phyloP scores from a whole-genome alignment of 2,329 filamentous ascomycete species.

The Mycosphaerella arachidis region DNA sequence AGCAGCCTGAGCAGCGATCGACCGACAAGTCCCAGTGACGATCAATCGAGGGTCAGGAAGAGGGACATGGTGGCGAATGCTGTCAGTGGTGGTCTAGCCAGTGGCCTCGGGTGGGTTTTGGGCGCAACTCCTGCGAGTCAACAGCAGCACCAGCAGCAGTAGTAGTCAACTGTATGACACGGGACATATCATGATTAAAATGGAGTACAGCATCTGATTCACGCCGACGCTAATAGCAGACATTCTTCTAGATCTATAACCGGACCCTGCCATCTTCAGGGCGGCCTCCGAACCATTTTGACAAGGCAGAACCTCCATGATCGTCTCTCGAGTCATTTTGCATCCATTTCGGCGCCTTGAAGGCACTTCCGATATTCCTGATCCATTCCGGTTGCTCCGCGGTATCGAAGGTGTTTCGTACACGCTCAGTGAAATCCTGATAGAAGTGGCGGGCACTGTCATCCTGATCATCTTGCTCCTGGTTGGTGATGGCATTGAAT shows the following conservation, averaged over 20 bases:
- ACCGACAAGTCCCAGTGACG: slow-evolving; percentile 22
- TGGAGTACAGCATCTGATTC: background rate
- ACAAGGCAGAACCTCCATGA: slow-evolving; percentile 22
- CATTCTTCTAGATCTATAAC: slow-evolving; percentile 17
- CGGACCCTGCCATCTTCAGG: slow-evolving; percentile 29
- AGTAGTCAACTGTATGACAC: background rate
- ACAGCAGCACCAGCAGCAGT: slow-evolving; percentile 8
- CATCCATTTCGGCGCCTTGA: slow-evolving; percentile 81
- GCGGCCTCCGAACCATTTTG: slow-evolving; percentile 33
- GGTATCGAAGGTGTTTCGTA: slow-evolving; percentile 88
- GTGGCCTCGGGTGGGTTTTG: slow-evolving; percentile 61
- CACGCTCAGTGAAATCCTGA: slow-evolving; percentile 72
- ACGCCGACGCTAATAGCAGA: slow-evolving; percentile 10
- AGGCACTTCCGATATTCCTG: slow-evolving; percentile 61
- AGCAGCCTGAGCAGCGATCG: slow-evolving; percentile 22
- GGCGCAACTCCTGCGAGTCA: slow-evolving; percentile 40
- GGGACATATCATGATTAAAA: background rate
- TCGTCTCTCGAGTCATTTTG: slow-evolving; percentile 45
- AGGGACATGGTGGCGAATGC: slow-evolving; percentile 67
- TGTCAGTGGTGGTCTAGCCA: slow-evolving; percentile 58
- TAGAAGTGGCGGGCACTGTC: slow-evolving; percentile 66
- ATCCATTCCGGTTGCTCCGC: slow-evolving; percentile 72
- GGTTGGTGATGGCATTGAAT: slow-evolving; percentile 31
- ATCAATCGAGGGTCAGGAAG: slow-evolving; percentile 55
- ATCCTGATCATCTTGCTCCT: slow-evolving; percentile 56